phyloP scores from a whole-genome alignment of 2,329 filamentous ascomycete species.

The Dactylellina leptospora region DNA sequence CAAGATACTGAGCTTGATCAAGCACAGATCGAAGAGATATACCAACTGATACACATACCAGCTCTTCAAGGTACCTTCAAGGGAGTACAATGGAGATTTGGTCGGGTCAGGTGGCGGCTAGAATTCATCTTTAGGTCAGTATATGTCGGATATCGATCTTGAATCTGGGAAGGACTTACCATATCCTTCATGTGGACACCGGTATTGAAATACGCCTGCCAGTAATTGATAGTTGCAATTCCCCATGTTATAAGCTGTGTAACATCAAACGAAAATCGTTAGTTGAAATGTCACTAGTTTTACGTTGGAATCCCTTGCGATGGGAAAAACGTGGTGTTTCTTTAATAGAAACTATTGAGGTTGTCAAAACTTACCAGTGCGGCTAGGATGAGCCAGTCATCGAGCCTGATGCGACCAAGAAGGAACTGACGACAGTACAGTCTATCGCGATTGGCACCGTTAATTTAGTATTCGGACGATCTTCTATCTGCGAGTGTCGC shows the following conservation, averaged over 20 bases:
- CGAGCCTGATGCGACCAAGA: constrained; percentile 55
- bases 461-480: constrained; percentile 35
- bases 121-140: not conserved
- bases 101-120: constrained; percentile 43
- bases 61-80: constrained; percentile 58
- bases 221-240: constrained; percentile 55
- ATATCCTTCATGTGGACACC: constrained; percentile 55
- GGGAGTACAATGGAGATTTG: constrained; percentile 41
- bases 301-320: not conserved
- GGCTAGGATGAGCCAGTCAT: constrained; percentile 61
- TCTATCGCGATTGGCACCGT: constrained; percentile 38
- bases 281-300: constrained; percentile 8
- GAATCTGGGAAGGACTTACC: constrained; percentile 22
- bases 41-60: constrained; percentile 61
- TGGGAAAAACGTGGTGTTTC: not conserved
- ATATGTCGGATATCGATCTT: not conserved
- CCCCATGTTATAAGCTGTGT: constrained; percentile 55
- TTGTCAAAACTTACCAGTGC: constrained; percentile 54
- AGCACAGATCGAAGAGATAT: constrained; percentile 60
- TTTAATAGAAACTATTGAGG: not conserved
- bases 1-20: constrained; percentile 62
- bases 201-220: constrained; percentile 53
- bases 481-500: constrained; percentile 23
- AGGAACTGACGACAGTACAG: constrained; percentile 56
- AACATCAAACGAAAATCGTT: constrained; percentile 20